Evolutionary conservation across 148 eudicot genomes (phyloP).

Genomic region (Dysphania ambrosioides): DNA sequence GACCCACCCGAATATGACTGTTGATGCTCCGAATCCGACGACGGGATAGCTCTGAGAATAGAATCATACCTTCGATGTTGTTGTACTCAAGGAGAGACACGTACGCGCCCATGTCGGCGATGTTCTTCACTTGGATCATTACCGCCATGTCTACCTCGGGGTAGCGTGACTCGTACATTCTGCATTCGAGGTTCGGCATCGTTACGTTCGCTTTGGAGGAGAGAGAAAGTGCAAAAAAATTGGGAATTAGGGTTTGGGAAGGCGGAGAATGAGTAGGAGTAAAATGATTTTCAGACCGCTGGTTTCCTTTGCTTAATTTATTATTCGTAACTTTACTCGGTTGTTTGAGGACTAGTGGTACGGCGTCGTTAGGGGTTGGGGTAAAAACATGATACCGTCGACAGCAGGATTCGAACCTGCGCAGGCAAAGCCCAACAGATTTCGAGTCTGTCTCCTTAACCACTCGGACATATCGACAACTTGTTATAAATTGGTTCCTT

Average conservation of each 20-base stretch:
- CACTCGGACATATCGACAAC: constrained; percentile 71
- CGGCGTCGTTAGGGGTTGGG: background rate
- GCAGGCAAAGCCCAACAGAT: constrained; percentile 81
- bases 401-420: constrained; percentile 73
- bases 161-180: constrained; percentile 85
- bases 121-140: constrained; percentile 91
- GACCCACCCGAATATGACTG: constrained; percentile 86
- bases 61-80: constrained; percentile 97
- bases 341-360: background rate
- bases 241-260: constrained; percentile 20
- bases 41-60: constrained; percentile 87
- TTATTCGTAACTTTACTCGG: background rate
- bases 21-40: constrained; percentile 87
- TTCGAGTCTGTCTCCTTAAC: constrained; percentile 80
- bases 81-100: constrained; percentile 87
- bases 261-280: background rate
- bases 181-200: constrained; percentile 76
- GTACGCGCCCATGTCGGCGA: constrained; percentile 92
- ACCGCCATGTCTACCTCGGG: constrained; percentile 95
- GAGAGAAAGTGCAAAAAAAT: background rate
- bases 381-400: constrained; percentile 16
- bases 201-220: background rate
- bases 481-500: too few species aligned
- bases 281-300: background rate
- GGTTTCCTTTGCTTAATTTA: background rate